Conservation (phyloP, 2,329 filamentous ascomycete genomes). For the Tolypocladium paradoxum region DNA sequence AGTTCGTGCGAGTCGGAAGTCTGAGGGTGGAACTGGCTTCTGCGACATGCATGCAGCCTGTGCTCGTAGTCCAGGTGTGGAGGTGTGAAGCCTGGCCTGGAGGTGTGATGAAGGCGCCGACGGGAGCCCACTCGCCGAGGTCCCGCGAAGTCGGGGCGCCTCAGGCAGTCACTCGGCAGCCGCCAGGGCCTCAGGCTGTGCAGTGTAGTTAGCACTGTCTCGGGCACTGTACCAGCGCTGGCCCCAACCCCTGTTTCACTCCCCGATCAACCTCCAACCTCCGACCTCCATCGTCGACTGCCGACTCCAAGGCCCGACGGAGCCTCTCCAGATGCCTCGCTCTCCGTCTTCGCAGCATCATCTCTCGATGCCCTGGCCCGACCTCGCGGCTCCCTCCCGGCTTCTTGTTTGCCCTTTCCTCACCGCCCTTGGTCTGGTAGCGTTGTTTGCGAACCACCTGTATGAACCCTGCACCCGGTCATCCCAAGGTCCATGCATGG, state of each 20-base stretch:
- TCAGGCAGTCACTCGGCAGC: no score
- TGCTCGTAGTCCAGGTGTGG: no score
- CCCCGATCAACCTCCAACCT: background rate
- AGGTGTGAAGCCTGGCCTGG: no score
- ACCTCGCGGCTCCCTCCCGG: background rate
- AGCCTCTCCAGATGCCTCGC: background rate
- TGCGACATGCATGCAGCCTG: background rate
- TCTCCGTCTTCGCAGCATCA: background rate
- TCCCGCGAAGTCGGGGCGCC: background rate
- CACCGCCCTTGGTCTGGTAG: background rate
- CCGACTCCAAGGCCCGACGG: background rate
- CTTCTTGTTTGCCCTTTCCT: background rate
- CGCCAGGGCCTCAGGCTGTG: background rate
- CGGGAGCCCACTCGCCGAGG: background rate
- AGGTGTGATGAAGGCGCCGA: background rate
- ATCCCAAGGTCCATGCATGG: background rate
- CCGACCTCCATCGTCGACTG: background rate
- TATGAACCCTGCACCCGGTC: background rate
- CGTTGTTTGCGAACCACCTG: background rate
- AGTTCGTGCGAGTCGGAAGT: background rate
- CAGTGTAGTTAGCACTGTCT: background rate
- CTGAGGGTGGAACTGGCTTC: background rate
- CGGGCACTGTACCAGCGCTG: background rate
- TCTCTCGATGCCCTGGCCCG: no score
- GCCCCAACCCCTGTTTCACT: background rate